These are phyloP conservation scores for Coemansia biformis DNA, from an alignment of 192 early-diverging fungal species.

Conservation along the genomic window DNA sequence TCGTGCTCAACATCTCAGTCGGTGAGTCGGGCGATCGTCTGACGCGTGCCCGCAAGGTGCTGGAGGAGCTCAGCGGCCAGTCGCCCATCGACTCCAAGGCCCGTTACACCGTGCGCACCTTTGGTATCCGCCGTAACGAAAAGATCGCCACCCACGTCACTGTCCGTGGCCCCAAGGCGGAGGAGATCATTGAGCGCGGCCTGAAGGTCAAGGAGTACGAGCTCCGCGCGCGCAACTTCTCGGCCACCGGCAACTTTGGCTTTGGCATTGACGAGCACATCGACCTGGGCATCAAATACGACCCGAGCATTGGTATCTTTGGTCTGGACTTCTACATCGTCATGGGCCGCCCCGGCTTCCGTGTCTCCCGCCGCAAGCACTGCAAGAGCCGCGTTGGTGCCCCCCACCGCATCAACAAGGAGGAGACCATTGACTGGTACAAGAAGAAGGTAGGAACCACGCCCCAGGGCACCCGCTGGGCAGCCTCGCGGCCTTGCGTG, in stretches of 20 bases:
- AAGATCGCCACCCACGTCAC: conserved; percentile 99
- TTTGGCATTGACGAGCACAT: conserved; percentile 99
- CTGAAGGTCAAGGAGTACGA: conserved; percentile 99
- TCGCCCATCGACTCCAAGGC: conserved; percentile 99
- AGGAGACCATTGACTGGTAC: conserved; percentile 97
- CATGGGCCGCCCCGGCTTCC: conserved; percentile 96
- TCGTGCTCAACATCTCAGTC: conserved; percentile 99
- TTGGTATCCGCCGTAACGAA: conserved; percentile 99
- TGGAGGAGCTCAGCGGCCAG: conserved; percentile 99
- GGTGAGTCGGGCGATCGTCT: conserved; percentile 99
- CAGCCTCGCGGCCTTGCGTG: no score
- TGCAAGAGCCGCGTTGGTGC: conserved; percentile 75
- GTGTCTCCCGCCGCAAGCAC: conserved; percentile 91
- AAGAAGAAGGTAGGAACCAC: no score
- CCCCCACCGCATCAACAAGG: conserved; percentile 89
- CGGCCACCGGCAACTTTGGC: conserved; percentile 97
- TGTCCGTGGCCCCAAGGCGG: conserved; percentile 89
- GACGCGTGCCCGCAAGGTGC: conserved; percentile 99
- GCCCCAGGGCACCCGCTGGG: no score
- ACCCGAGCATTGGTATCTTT: conserved; percentile 96
- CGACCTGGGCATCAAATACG: conserved; percentile 99
- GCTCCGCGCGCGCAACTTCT: conserved; percentile 92
- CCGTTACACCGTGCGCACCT: conserved; percentile 99
- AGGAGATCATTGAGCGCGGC: conserved; percentile 99
- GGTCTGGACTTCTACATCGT: conserved; percentile 99